Conservation (phyloP, 2,329 filamentous ascomycete genomes). For the Talaromyces pinophilus region DNA sequence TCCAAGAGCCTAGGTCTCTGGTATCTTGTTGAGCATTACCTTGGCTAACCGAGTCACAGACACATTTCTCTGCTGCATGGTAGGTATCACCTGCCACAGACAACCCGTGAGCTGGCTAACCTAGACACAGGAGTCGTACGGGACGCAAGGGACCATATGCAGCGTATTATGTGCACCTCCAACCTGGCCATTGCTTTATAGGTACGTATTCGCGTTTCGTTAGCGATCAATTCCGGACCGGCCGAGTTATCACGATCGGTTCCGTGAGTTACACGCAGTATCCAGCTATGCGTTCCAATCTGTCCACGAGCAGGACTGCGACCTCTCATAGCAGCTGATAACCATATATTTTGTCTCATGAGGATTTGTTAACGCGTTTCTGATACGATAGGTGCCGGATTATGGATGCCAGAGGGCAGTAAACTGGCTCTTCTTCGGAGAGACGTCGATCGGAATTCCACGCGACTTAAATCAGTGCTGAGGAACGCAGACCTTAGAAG, state of each 20-base stretch:
- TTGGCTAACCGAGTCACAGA: slow-evolving; percentile 49
- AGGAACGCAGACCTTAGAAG: slow-evolving; percentile 61
- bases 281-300: not conserved
- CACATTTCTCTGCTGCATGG: slow-evolving; percentile 83
- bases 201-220: slow-evolving; percentile 54
- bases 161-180: slow-evolving; percentile 82
- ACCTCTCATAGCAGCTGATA: not conserved
- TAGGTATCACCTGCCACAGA: slow-evolving; percentile 35
- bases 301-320: not conserved
- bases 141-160: slow-evolving; percentile 86
- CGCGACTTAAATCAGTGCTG: slow-evolving; percentile 68
- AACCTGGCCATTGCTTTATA: slow-evolving; percentile 70
- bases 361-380: not conserved
- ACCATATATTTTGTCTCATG: not conserved
- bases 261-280: not conserved
- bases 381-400: slow-evolving; percentile 64
- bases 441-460: slow-evolving; percentile 73
- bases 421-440: slow-evolving; percentile 68
- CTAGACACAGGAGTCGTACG: slow-evolving; percentile 66
- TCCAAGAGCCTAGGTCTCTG: not conserved
- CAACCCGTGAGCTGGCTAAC: slow-evolving; percentile 28
- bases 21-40: slow-evolving; percentile 4
- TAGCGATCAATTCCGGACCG: not conserved
- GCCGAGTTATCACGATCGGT: not conserved
- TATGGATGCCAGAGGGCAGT: slow-evolving; percentile 74